A percentile compares a stretch with the other conserved stretches of the same genome.
These are phyloP conservation scores for Cyclocybe aegerita DNA, from an alignment of 768 basidiomycete genomes.

Conservation along the genomic window DNA sequence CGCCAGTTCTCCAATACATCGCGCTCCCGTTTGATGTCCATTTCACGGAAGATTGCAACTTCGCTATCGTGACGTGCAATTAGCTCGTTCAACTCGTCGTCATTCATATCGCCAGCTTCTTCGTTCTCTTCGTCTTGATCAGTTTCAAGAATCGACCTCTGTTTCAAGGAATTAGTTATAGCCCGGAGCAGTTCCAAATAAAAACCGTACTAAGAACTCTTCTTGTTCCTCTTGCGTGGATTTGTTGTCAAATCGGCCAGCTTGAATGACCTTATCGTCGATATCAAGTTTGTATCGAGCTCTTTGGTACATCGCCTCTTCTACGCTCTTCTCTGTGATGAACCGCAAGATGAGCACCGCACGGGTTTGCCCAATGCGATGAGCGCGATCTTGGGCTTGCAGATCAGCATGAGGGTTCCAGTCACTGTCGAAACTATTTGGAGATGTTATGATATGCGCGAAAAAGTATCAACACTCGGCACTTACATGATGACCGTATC, in stretches of 20 bases:
- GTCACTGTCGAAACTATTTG: slow-evolving; percentile 72
- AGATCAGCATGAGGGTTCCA: slow-evolving; percentile 99
- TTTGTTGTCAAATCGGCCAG: slow-evolving; percentile 98
- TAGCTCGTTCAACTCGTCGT: slow-evolving; percentile 92
- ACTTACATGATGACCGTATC: slow-evolving; percentile 94
- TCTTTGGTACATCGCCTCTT: slow-evolving; percentile 96
- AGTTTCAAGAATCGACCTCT: slow-evolving; percentile 89
- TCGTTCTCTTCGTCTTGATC: slow-evolving; percentile 90
- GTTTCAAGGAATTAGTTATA: slow-evolving; percentile 9
- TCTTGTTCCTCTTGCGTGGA: slow-evolving; percentile 98
- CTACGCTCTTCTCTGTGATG: slow-evolving; percentile 97
- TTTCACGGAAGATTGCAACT: slow-evolving; percentile 67
- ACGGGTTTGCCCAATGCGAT: slow-evolving; percentile 99
- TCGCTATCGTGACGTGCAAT: slow-evolving; percentile 87
- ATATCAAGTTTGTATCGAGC: slow-evolving; percentile 97
- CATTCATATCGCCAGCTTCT: slow-evolving; percentile 89
- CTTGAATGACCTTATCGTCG: slow-evolving; percentile 99
- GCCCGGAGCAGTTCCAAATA: background rate
- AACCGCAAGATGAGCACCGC: slow-evolving; percentile 95
- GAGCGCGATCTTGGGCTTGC: slow-evolving; percentile 98
- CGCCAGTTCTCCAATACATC: slow-evolving; percentile 68
- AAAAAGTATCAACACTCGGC: background rate
- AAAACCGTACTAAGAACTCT: slow-evolving; percentile 73
- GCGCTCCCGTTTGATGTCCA: slow-evolving; percentile 81
- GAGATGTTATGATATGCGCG: background rate